Base-by-base conservation (phyloP, 371 early-diverging fungal genomes). In the Gilbertella persicaria region DNA sequence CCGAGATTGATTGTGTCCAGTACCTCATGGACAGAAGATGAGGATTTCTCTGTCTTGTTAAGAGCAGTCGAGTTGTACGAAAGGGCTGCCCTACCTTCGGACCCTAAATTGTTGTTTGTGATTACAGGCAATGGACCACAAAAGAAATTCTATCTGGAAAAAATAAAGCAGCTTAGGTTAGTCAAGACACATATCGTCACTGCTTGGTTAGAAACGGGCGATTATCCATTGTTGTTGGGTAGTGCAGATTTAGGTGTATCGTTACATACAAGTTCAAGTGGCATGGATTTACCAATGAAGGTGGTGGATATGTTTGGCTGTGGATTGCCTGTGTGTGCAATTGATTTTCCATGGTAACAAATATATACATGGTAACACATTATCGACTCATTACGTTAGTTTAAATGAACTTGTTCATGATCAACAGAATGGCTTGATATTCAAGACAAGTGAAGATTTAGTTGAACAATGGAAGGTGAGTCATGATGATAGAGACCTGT, bases 241-340 rank as follows among this genome's bases (percentile, higher is more conserved):
- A 79, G 88, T 23, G 95, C 96, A 4, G 97, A 97, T 69, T 68
- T 97, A 49, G 98, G 98, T 24, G 73, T 98, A 7, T 93, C 87
- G 8, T 76, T 98, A 40, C 98, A 98, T 74, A 88, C 84, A 14
- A 92, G 93, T 21, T 90, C 95, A 6, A 93, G 93, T 23, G 96
- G 96, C 1, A 77, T 97, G 56, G 98, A 98, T 71, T 66, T 98
- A 45, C 98, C 98, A 4, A 98, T 98, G 98, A 98, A 98, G 70
- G 86, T 97, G 0, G 93, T 97, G 2, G 98, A 98, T 69, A 95
- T 98, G 97, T 93, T 97, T 85, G 98, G 97, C 2, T 92, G 92
- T 67, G 94, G 93, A 0, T 61, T 95, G 9, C 96, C 98, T 3
- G 96, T 93, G 14, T 89, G 89, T 62, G 94, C 97, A 0, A 68